A percentile compares a stretch with the other conserved stretches of the same genome.
phyloP scores from a whole-genome alignment of 176 grass and related monocot genomes.

The Panicum miliaceum region DNA sequence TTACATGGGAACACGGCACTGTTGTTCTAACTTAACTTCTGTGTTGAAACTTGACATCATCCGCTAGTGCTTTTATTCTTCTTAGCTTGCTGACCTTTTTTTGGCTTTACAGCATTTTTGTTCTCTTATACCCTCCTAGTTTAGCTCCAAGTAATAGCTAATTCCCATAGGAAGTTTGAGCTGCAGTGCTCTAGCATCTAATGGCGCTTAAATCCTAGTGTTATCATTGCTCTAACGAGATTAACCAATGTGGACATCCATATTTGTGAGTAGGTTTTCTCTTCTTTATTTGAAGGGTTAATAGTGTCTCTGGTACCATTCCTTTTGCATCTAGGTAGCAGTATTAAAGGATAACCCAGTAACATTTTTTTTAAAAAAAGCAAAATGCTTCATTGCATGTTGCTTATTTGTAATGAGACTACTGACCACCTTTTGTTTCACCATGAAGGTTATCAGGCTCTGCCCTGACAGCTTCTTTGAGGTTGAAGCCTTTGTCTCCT shows the following conservation, averaged over 20 bases:
- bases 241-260: background rate
- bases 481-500: constrained; percentile 64
- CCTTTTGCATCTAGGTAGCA: background rate
- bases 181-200: background rate
- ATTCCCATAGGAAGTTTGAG: background rate
- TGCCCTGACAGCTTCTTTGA: constrained; percentile 86
- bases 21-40: background rate
- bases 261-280: background rate
- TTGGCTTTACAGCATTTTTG: background rate
- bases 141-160: background rate
- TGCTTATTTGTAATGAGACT: constrained; percentile 23
- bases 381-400: background rate
- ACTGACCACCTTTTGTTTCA: constrained; percentile 35
- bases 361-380: background rate
- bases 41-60: background rate
- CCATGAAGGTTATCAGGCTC: constrained; percentile 69
- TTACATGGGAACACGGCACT: background rate
- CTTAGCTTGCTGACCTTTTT: constrained; percentile 5
- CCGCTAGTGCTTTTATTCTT: background rate
- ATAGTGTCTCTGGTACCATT: background rate
- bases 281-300: background rate
- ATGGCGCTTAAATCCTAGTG: background rate
- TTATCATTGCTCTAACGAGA: background rate
- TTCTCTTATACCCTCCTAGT: background rate
- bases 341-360: background rate